Conservation (phyloP, 2,329 filamentous ascomycete genomes). For the Corinectria fuckeliana region DNA sequence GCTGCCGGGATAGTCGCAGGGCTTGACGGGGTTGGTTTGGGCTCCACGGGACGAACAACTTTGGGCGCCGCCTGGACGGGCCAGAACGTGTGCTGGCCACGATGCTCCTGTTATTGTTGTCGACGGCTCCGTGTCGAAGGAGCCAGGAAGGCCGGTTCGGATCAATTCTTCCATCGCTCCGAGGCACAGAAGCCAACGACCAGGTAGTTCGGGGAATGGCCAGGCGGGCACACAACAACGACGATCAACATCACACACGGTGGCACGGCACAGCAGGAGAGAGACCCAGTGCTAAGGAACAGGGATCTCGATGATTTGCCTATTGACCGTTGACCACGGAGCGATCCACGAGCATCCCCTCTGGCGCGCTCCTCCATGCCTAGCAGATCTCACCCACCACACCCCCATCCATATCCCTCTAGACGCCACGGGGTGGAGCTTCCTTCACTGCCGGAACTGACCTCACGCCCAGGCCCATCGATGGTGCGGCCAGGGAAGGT, state of each 20-base stretch:
- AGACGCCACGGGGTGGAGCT: constrained; percentile 25
- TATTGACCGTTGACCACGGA: constrained; percentile 40
- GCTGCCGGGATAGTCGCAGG: constrained; percentile 30
- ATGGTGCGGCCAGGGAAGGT: constrained; percentile 34
- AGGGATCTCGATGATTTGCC: constrained; percentile 31
- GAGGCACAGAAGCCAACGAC: background rate
- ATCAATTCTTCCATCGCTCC: background rate
- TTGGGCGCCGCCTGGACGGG: constrained; percentile 10
- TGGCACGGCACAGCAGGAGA: constrained; percentile 26
- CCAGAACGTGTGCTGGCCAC: constrained; percentile 14
- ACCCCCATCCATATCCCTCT: constrained; percentile 10
- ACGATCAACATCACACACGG: constrained; percentile 30
- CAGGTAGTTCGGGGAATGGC: constrained; percentile 1
- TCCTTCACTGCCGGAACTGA: constrained; percentile 36
- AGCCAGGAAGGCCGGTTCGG: background rate
- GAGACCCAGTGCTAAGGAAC: constrained; percentile 27
- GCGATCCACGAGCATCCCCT: constrained; percentile 38
- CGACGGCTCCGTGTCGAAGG: background rate
- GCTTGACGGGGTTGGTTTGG: constrained; percentile 7
- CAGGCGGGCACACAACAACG: constrained; percentile 12
- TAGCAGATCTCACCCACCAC: constrained; percentile 32
- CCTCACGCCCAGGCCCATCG: constrained; percentile 25
- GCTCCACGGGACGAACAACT: constrained; percentile 10
- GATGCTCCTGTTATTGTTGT: background rate
- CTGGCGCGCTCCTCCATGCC: constrained; percentile 27